A percentile compares a stretch with the other conserved stretches of the same genome.
Conservation (phyloP, 1,284 basidiomycete species). For the Boletus mariae region DNA sequence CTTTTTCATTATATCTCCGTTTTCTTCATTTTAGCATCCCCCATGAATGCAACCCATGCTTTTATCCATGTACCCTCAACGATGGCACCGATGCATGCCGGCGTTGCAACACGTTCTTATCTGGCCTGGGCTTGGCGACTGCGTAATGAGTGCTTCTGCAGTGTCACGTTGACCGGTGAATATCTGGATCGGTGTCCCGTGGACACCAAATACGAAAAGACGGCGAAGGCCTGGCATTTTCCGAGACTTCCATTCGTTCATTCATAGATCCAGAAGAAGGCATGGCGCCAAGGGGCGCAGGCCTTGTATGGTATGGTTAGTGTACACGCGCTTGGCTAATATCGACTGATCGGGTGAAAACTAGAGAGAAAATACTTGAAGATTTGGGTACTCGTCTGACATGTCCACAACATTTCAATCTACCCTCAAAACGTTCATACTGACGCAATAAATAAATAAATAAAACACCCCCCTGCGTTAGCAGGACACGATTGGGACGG, state of each 20-base stretch:
- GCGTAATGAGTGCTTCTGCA: constrained; percentile 6
- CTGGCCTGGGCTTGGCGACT: neutral
- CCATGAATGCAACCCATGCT: constrained; percentile 29
- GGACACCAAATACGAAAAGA: neutral
- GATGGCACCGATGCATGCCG: constrained; percentile 7
- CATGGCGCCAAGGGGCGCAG: neutral
- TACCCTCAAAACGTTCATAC: neutral
- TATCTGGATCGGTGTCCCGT: neutral
- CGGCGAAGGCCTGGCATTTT: constrained; percentile 14
- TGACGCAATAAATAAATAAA: neutral
- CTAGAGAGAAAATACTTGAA: too few relatives aligned
- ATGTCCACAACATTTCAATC: neutral
- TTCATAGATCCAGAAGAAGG: neutral
- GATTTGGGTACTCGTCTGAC: neutral
- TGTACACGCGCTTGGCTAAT: neutral
- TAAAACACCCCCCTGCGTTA: neutral
- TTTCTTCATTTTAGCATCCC: constrained; percentile 8
- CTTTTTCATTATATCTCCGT: constrained; percentile 8
- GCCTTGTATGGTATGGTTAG: neutral
- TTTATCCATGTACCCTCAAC: constrained; percentile 18
- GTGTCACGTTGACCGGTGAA: neutral
- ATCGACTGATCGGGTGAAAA: neutral
- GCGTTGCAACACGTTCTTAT: constrained; percentile 7
- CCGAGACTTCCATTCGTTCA: constrained; percentile 16
- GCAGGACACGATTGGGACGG: neutral